phyloP scores from a whole-genome alignment of 495 filamentous ascomycete species.

The Aspergillus steynii region DNA sequence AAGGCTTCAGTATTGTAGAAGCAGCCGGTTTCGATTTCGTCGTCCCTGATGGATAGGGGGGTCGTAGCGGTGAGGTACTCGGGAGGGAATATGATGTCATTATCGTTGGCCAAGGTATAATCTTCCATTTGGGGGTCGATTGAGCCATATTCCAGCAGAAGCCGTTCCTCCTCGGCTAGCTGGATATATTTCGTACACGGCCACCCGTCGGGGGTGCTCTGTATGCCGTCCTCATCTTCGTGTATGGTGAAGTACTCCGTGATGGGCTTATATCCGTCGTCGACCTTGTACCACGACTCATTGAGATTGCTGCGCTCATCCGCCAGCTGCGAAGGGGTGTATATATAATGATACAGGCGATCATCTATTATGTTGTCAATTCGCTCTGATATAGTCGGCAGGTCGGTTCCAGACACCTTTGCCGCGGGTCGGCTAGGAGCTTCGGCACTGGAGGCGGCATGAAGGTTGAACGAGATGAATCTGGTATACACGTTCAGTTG shows the following conservation, averaged over 20 bases:
- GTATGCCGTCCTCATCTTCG: constrained; percentile 29
- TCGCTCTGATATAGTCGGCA: constrained; percentile 37
- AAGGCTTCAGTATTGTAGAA: constrained; percentile 43
- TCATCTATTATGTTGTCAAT: constrained; percentile 36
- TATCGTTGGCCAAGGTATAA: constrained; percentile 45
- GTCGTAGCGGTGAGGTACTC: constrained; percentile 35
- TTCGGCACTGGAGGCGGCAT: constrained; percentile 50
- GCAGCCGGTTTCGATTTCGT: constrained; percentile 52
- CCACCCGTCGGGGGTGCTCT: constrained; percentile 64
- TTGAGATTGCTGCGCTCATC: constrained; percentile 57
- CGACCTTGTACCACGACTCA: constrained; percentile 56
- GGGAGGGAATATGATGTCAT: constrained; percentile 44
- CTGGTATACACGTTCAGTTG: constrained; percentile 46
- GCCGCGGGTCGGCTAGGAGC: constrained; percentile 40
- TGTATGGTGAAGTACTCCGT: constrained; percentile 53
- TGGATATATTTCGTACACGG: constrained; percentile 58
- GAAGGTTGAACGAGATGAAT: constrained; percentile 59
- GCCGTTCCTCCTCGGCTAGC: constrained; percentile 46
- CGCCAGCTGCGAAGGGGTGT: constrained; percentile 48
- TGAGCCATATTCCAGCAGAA: constrained; percentile 55
- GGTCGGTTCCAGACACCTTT: constrained; percentile 27
- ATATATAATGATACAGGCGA: constrained; percentile 51
- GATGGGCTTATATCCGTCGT: constrained; percentile 45
- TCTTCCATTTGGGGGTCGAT: constrained; percentile 57
- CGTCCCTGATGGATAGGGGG: constrained; percentile 23